Conservation (phyloP, 192 early-diverging fungal species). For the Coemansia sp. region DNA sequence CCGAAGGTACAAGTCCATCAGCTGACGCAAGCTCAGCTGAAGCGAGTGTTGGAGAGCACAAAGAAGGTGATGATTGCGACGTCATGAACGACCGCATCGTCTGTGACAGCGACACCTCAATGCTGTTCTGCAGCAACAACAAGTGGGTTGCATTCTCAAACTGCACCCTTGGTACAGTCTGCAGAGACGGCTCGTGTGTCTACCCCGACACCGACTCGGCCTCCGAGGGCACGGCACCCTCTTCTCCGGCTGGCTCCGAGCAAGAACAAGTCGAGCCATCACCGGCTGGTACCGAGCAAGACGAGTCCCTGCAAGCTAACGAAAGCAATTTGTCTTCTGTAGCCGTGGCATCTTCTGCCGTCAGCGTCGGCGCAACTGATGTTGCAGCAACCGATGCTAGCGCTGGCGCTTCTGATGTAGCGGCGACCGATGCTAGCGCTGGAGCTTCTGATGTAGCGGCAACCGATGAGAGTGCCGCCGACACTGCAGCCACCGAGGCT, state of each 20-base stretch:
- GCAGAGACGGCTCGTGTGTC: slow-evolving; percentile 28
- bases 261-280: too few relatives aligned
- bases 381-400: not conserved
- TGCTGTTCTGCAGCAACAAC: slow-evolving; percentile 36
- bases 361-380: not conserved
- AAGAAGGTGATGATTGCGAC: slow-evolving; percentile 20
- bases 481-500: not conserved
- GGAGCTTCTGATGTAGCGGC: not conserved
- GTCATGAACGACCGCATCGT: slow-evolving; percentile 12
- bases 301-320: not conserved
- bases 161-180: slow-evolving; percentile 32
- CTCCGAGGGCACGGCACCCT: not conserved
- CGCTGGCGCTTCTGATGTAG: not conserved
- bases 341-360: not conserved
- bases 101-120: slow-evolving; percentile 17
- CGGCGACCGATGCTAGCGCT: not conserved
- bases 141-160: slow-evolving; percentile 30
- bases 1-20: slow-evolving; percentile 12
- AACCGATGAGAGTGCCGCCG: not conserved
- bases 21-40: too few relatives aligned
- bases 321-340: slow-evolving; percentile 7
- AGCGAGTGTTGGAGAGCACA: too few relatives aligned
- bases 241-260: not conserved
- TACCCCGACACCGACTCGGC: not conserved
- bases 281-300: too few relatives aligned